These are phyloP conservation scores for Pseudogymnoascus sp. DNA, from an alignment of 2,329 filamentous ascomycete genomes.

Conservation along the genomic window DNA sequence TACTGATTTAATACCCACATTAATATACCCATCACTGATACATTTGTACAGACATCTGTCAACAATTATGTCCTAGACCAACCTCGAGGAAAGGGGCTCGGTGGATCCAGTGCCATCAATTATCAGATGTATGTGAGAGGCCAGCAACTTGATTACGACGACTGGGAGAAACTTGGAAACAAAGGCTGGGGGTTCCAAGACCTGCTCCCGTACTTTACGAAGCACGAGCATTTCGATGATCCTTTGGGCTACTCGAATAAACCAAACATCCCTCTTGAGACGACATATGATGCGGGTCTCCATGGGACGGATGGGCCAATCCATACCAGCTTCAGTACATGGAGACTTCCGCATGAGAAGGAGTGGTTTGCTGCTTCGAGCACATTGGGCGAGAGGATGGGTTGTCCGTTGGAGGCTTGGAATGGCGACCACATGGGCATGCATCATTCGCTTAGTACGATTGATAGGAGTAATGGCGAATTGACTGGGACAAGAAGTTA, in stretches of 20 bases:
- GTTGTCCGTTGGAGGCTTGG: slow-evolving; percentile 13
- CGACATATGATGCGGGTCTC: slow-evolving; percentile 9
- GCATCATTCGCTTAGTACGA: not conserved
- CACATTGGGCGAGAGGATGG: slow-evolving; percentile 10
- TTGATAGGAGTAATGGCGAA: slow-evolving; percentile 10
- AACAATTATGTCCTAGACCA: not conserved
- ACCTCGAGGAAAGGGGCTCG: slow-evolving; percentile 29
- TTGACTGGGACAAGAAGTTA: slow-evolving; percentile 16
- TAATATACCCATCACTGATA: not conserved
- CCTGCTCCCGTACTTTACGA: slow-evolving; percentile 36
- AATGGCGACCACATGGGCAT: slow-evolving; percentile 14
- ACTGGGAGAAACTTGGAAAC: slow-evolving; percentile 35
- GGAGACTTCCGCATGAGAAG: slow-evolving; percentile 8
- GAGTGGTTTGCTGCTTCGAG: slow-evolving; percentile 7
- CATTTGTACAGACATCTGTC: not conserved
- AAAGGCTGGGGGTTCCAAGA: slow-evolving; percentile 34
- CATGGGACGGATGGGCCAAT: slow-evolving; percentile 16
- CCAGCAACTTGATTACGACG: slow-evolving; percentile 27
- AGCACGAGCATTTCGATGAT: slow-evolving; percentile 22
- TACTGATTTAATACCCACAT: not conserved
- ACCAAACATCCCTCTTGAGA: slow-evolving; percentile 11
- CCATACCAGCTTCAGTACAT: slow-evolving; percentile 14
- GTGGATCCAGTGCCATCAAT: slow-evolving; percentile 31
- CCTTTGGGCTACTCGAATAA: slow-evolving; percentile 10
- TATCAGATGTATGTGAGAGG: slow-evolving; percentile 24